Evolutionary conservation across 2,329 filamentous ascomycete genomes (phyloP), one percentile per base, ranked within the genome.

Genomic region (Saccharata proteae): DNA sequence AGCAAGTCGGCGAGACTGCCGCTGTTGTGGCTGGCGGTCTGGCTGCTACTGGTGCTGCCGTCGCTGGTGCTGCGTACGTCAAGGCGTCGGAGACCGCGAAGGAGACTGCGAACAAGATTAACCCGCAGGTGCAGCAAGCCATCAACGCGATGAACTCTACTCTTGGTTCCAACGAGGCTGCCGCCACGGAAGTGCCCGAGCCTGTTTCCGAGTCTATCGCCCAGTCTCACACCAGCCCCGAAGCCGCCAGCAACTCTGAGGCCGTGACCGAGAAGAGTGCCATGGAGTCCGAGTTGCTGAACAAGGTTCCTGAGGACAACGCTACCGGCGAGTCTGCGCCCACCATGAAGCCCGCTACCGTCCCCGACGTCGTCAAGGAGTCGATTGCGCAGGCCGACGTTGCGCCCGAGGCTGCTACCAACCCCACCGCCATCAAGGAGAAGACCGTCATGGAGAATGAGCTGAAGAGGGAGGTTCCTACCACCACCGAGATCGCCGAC

Each of bases 381-480:
- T 65, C 62, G 2, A 48, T 65, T 4, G 45, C 49, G 12, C 36
- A 60, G 32, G 68, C 79, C 14, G 69, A 72, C 33, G 54, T 66
- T 45, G 64, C 62, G 38, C 77, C 81, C 6, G 83, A 90, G 57
- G 82, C 82, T 19, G 71, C 79, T 20, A 69, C 70, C 34, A 78
- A 75, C 54, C 62, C 72, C 2, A 65, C 67, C 34, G 79, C 76
- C 12, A 80, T 90, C 5, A 59, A 69, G 39, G 80, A 86, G 44
- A 90, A 90, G 70, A 73, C 71, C 52, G 67, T 64, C 7, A 66
- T 85, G 4, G 83, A 92, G 61, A 55, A 71, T 16, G 79, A 93
- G 58, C 64, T 92, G 6, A 62, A 85, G 28, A 66, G 72, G 41
- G 71, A 80, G 52, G 66, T 76, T 38, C 31, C 55, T 41, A 49